These are phyloP conservation scores for Rasamsonia emersonii DNA, from an alignment of 2,329 filamentous ascomycete species.

Conservation along the genomic window DNA sequence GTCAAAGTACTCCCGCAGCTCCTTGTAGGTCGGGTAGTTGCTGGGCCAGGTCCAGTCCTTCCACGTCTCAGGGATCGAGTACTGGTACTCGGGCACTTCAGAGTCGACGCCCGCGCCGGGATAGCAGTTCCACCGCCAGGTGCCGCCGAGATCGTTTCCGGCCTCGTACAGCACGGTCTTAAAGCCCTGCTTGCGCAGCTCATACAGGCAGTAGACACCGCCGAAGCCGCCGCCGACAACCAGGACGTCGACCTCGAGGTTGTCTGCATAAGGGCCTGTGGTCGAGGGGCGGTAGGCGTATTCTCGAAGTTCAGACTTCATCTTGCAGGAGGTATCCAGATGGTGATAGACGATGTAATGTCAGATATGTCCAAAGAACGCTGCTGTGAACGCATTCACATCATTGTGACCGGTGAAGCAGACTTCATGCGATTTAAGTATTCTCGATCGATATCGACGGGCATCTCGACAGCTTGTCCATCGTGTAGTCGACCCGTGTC, in stretches of 20 bases:
- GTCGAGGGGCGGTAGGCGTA: constrained; percentile 9
- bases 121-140: constrained; percentile 51
- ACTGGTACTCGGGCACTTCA: constrained; percentile 46
- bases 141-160: constrained; percentile 43
- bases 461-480: too few species aligned
- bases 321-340: neutral
- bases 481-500: too few species aligned
- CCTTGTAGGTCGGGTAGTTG: constrained; percentile 21
- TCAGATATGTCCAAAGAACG: too few species aligned
- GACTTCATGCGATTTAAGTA: too few species aligned
- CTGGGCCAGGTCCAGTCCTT: constrained; percentile 38
- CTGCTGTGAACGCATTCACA: too few species aligned
- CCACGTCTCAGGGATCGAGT: constrained; percentile 42
- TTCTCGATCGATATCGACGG: too few species aligned
- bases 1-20: constrained; percentile 40
- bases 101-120: constrained; percentile 49
- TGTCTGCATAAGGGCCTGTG: constrained; percentile 13
- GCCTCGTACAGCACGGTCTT: constrained; percentile 46
- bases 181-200: constrained; percentile 42
- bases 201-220: too few species aligned
- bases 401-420: too few species aligned
- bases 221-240: constrained; percentile 22
- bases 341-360: neutral
- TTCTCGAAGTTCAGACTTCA: constrained; percentile 1
- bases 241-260: constrained; percentile 18